These are phyloP conservation scores for Tolypocladium inflatum DNA, from an alignment of 2,329 filamentous ascomycete genomes.

Conservation along the genomic window DNA sequence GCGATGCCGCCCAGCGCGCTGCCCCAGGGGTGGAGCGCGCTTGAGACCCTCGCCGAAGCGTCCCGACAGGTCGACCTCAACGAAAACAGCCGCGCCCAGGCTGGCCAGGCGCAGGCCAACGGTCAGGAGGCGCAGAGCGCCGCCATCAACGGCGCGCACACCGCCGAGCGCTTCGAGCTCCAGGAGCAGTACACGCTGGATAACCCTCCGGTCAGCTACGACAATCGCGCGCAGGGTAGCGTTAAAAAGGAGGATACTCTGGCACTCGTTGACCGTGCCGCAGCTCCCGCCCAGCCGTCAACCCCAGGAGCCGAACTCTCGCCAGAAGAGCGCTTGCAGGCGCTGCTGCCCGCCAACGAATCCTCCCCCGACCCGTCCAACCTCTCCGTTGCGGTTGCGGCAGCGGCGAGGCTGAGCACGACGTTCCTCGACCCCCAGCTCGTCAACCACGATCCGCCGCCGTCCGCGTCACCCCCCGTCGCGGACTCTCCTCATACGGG, in stretches of 20 bases:
- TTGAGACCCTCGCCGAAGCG: conserved; percentile 82
- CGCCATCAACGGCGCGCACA: conserved; percentile 11
- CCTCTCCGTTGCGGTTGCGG: conserved; percentile 46
- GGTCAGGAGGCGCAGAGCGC: conserved; percentile 20
- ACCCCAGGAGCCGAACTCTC: conserved; percentile 25
- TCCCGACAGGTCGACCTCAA: conserved; percentile 67
- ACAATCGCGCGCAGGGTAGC: conserved; percentile 18
- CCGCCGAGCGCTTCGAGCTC: conserved; percentile 36
- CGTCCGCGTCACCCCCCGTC: conserved; percentile 18
- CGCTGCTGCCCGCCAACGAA: conserved; percentile 27
- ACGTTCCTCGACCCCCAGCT: conserved; percentile 45
- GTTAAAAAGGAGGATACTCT: conserved; percentile 12
- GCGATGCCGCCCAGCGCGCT: conserved; percentile 19
- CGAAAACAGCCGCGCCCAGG: conserved; percentile 44
- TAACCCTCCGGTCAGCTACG: conserved; percentile 42
- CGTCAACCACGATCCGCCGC: conserved; percentile 18
- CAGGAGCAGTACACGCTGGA: conserved; percentile 52
- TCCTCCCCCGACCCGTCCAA: conserved; percentile 35
- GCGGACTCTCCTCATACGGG: conserved; percentile 3
- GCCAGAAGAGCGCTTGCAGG: conserved; percentile 41
- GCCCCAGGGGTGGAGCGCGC: conserved; percentile 62
- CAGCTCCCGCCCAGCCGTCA: conserved; percentile 12
- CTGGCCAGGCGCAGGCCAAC: conserved; percentile 14
- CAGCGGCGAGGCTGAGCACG: conserved; percentile 44
- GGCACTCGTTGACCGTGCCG: neutral